Evolutionary conservation across 2,329 filamentous ascomycete genomes (phyloP), one percentile per base, ranked within the genome.

Genomic region (Fusarium bactridioides): DNA sequence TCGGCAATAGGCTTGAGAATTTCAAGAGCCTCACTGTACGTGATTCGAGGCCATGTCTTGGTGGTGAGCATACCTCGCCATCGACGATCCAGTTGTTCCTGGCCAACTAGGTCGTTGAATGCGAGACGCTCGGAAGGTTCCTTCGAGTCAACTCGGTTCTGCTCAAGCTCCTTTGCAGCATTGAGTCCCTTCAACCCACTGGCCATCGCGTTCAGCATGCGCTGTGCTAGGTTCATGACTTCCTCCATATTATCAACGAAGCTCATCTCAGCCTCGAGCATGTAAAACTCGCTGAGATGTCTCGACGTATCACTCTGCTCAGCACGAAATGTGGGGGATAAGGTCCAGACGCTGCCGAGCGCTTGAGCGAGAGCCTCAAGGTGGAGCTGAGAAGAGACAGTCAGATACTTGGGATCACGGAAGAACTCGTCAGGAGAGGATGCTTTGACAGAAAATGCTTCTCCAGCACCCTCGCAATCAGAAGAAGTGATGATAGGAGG

Each of bases 211-310:
- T 89, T 89, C 56, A 98, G 85, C 87, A 97, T 90, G 61, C 91
- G 86, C 80, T 98, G 94, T 5, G 94, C 88, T n/a, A 95, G 81
- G 63, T 91, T 86, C 88, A 97, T 96, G 75, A 99, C 86, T 31
- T 88, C 84, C 35, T 87, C 84, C 73, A 97, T 85, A 71, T 90
- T 84, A 51, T 93, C 86, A 45, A 92, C 88, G 80, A 97, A 97
- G 77, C 90, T 92, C 79, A 95, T 85, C 81, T 99, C 96, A 21
- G 92, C 95, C 82, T 99, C 96, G 5, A 99, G 88, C 96, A 99
- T 98, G 83, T 98, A 98, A 78, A 99, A 98, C 79, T 99, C 96
- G 84, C 94, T 97, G 69, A 99, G 86, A 82, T 99, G 96, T 33
- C 96, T 91, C 10, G 94, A 91, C 0, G 96, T 98, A 78, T 98